Evolutionary conservation across 1,139 yeast species (phyloP), one percentile per base, ranked within the genome.

Genomic region (Yamadazyma conglobata): DNA sequence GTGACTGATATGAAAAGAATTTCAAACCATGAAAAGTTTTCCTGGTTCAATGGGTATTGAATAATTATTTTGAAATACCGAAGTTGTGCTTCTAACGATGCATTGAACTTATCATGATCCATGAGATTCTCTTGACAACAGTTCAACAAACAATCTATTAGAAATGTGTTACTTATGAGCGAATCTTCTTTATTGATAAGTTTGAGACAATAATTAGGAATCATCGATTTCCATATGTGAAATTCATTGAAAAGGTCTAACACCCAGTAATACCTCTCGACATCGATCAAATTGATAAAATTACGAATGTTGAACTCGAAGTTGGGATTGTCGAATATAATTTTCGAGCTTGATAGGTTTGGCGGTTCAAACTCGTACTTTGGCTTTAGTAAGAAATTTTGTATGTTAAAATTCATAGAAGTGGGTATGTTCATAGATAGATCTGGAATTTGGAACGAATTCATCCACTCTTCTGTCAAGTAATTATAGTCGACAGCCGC

Each of bases 171-270:
- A 34, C 36, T 35, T 9, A 31, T 35, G 14, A 30, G 21, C 4
- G 17, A 16, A 9, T 29, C 35, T 5, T 19, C 20, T 17, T 30
- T 19, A 26, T 46, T 40, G 10, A 44, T 32, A 19, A 45, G 41
- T 20, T 44, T 39, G 9, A 61, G 35, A 36, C 70, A 63, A 35
- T 59, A 59, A 15, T 47, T 42, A 1, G 73, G 71, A 3, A 67
- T 44, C n/a, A 59, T 41, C 24, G 54, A 48, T 35, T 61, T 60
- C 72, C 72, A 67, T n/a, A 65, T 47, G 28, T 47, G 41, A 27
- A 61, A 37, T 15, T 61, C 72, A 33, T 66, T 66, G 34, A 64
- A 60, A 16, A 64, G 42, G 42, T 67, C 73, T 10, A 66, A 48
- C 7, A 65, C 34, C 70, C 70, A 64, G 40, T 56, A 57, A 35